Evolutionary conservation across 2,329 filamentous ascomycete species (phyloP), one percentile per base, ranked within the genome.

Genomic region (Thelonectria rubi): DNA sequence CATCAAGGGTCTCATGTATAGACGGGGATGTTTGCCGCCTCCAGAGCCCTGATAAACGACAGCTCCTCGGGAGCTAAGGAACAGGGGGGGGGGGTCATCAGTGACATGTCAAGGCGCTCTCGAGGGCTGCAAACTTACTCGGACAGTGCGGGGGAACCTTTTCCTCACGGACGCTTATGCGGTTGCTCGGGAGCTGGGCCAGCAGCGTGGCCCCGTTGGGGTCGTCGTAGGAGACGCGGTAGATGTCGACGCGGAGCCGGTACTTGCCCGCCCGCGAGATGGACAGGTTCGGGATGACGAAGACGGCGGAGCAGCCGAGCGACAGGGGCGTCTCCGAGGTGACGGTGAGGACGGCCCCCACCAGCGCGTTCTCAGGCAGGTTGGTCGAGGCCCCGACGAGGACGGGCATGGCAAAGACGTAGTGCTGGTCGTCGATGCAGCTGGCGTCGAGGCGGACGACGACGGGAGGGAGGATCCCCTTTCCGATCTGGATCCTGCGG

Each of bases 241-340:
- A 75, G 1, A 74, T 37, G 32, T 76, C 74, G 6, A 77, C 43
- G 15, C 69, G 69, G 40, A 77, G 64, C 3, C 46, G 65, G 47
- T 70, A 77, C 5, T 42, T 50, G 0, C 75, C 75, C 2, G 60
- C 54, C 5, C 40, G 26, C 0, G 40, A 18, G n/a, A 76, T 67
- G 2, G 59, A 55, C 21, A 76, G 64, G 24, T 74, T 59, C 3
- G 61, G 8, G 34, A 75, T 76, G 5, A 66, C 56, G 48, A 74
- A 77, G 6, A 67, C 56, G 3, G 71, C 55, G 1, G 64, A 62
- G 3, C 55, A 42, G n/a, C 58, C 60, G 3, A 34, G 32, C 2
- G 12, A 34, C 12, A 3, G 10, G 5, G 46, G 24, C 21, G 68
- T 7, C 14, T 67, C 51, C 14, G 58, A 46, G 0, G 72, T 69